Conservation (phyloP, 2,329 filamentous ascomycete genomes). For the Arthrocladium fulminans region DNA sequence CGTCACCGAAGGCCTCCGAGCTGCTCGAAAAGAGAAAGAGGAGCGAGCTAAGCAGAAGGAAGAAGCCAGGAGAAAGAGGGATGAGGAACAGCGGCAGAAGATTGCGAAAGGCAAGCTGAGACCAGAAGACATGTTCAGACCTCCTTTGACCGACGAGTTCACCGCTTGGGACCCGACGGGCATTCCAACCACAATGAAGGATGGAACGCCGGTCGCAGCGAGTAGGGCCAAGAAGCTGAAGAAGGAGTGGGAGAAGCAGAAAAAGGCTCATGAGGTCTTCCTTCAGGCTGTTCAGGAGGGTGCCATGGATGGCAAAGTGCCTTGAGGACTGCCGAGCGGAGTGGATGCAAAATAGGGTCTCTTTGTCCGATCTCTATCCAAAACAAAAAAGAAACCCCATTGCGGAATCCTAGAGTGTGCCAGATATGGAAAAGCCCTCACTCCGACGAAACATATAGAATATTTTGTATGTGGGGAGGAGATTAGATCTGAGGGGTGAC, state of each 20-base stretch:
- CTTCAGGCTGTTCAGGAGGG: slow-evolving; percentile 19
- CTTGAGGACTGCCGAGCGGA: background rate
- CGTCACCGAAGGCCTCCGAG: slow-evolving; percentile 50
- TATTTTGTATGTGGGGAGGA: no score
- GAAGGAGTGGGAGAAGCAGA: slow-evolving; percentile 87
- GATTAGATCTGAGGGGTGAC: no score
- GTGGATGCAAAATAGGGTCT: background rate
- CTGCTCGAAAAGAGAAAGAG: slow-evolving; percentile 47
- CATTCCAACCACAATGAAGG: slow-evolving; percentile 65
- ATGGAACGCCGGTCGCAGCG: slow-evolving; percentile 74
- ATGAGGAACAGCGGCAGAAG: slow-evolving; percentile 44
- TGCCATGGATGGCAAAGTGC: slow-evolving; percentile 1
- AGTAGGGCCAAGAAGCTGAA: slow-evolving; percentile 68
- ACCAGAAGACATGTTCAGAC: slow-evolving; percentile 51
- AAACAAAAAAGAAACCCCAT: no score
- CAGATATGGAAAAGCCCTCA: no score
- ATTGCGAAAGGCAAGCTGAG: slow-evolving; percentile 50
- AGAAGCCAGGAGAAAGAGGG: slow-evolving; percentile 50
- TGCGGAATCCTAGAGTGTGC: no score
- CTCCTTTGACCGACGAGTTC: slow-evolving; percentile 48
- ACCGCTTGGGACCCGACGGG: slow-evolving; percentile 76
- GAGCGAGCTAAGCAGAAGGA: slow-evolving; percentile 38
- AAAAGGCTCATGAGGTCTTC: slow-evolving; percentile 68
- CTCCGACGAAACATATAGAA: no score
- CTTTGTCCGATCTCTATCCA: no score